Evolutionary conservation across 768 basidiomycete species (phyloP), one percentile per base, ranked within the genome.

Genomic region (Leucosporidium scottii): DNA sequence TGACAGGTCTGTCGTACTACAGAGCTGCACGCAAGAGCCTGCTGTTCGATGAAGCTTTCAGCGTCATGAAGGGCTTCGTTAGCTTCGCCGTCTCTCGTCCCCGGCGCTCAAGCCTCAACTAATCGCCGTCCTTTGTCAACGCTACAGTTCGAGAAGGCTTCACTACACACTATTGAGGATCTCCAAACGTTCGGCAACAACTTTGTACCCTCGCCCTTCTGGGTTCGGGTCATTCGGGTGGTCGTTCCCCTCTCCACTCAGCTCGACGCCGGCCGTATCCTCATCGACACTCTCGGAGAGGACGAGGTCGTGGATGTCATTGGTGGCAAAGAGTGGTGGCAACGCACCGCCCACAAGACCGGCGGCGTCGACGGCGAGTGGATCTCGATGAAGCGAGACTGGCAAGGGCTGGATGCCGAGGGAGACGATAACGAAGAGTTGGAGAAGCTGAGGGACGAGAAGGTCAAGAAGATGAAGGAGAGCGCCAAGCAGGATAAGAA

Each of bases 281-380:
- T 72, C 34, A 69, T 73, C 58, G 63, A 56, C 28, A 64, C 62
- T 0, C 64, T 69, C 28, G 67, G 72, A 28, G 72, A 68, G 48
- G 66, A 70, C 9, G 69, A 70, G 48, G 39, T 84, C 20, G 83
- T 85, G 70, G 82, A 82, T 50, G 76, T 91, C 36, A 86, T 92
- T 5, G 94, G 94, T 17, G 94, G 94, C 1, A 84, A 85, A 8
- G 93, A 93, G 76, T 98, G 94, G 93, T 98, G 94, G 94, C 93
- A 96, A 78, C 48, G 67, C 1, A 69, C 71, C 18, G 91, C 93
- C 44, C 86, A 93, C 51, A 87, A 88, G 25, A 76, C 91, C 56
- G 79, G 84, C n/a, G 78, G 79, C 2, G 75, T 81, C 23, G 78
- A 79, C 61, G 79, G 72, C 25, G 80, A 81, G 66, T 81, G 80